Conservation (phyloP, 768 basidiomycete genomes). For the Lactifluus pinguis region DNA sequence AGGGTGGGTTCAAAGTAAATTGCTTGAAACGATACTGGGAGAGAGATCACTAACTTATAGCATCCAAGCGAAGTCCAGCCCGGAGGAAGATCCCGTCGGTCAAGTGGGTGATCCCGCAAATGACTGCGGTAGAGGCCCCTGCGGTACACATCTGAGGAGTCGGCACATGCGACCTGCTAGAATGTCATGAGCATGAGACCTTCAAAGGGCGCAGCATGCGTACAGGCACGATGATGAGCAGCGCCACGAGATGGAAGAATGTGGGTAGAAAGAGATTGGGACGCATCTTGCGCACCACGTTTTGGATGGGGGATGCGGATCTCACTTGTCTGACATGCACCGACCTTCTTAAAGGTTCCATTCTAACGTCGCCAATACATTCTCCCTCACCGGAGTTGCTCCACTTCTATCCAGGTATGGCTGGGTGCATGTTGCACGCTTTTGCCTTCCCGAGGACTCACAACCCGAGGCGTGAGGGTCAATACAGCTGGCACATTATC, state of each 20-base stretch:
- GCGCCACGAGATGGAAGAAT: background rate
- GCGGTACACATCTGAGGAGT: background rate
- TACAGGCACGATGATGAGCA: background rate
- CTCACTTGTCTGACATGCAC: background rate
- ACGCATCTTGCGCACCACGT: constrained; percentile 11
- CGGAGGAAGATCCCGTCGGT: constrained; percentile 32
- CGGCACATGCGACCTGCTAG: background rate
- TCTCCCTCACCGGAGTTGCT: background rate
- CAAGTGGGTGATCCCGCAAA: background rate
- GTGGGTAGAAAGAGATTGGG: background rate
- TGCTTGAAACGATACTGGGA: background rate
- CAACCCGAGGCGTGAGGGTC: background rate
- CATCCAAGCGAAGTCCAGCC: constrained; percentile 55
- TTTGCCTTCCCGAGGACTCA: constrained; percentile 1
- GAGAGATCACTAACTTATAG: constrained; percentile 38
- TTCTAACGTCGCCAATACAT: background rate
- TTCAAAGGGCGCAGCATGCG: background rate
- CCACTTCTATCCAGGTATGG: background rate
- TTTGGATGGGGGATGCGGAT: background rate
- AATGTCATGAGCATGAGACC: background rate
- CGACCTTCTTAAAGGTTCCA: constrained; percentile 9
- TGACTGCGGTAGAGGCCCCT: background rate
- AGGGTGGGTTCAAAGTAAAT: constrained; percentile 19
- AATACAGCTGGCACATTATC: background rate
- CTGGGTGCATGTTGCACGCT: background rate